Percentiles rank a stretch among this genome's conserved stretches.
Conservation (phyloP, 2,329 filamentous ascomycete species). For the Chaetomiaceae sp. region DNA sequence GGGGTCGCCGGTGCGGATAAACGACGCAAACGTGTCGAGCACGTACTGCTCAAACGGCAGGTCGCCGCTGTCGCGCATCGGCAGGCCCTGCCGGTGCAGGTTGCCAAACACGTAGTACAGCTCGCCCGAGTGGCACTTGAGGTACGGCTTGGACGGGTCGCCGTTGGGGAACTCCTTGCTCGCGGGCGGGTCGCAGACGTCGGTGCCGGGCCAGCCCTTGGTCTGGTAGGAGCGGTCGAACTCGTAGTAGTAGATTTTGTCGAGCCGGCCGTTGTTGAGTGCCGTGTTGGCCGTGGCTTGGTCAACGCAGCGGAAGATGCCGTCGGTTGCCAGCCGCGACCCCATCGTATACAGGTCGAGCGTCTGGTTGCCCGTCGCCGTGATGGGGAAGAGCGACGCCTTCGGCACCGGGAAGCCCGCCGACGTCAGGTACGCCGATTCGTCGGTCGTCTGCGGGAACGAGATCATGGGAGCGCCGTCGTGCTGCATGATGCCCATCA, state of each 20-base stretch:
- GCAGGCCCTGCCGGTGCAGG: slow-evolving; percentile 36
- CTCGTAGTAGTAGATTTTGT: slow-evolving; percentile 53
- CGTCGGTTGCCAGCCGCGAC: slow-evolving; percentile 52
- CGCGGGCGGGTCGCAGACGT: slow-evolving; percentile 41
- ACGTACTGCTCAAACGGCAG: slow-evolving; percentile 34
- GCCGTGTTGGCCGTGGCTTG: slow-evolving; percentile 53
- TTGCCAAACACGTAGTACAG: slow-evolving; percentile 51
- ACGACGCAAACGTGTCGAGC: slow-evolving; percentile 48
- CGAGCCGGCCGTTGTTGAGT: slow-evolving; percentile 40
- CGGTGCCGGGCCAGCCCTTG: slow-evolving; percentile 49
- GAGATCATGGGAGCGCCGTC: slow-evolving; percentile 52
- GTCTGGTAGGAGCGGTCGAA: slow-evolving; percentile 53
- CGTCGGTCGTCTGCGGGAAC: slow-evolving; percentile 37
- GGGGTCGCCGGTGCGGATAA: slow-evolving; percentile 46
- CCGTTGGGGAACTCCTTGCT: slow-evolving; percentile 34
- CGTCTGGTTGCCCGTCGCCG: slow-evolving; percentile 42
- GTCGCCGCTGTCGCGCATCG: slow-evolving; percentile 43
- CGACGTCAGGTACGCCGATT: slow-evolving; percentile 31
- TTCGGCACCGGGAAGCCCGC: slow-evolving; percentile 30
- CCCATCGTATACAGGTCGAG: slow-evolving; percentile 53
- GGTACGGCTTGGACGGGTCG: slow-evolving; percentile 42
- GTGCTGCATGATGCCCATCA: slow-evolving; percentile 51
- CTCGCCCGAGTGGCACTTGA: slow-evolving; percentile 55
- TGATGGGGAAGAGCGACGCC: slow-evolving; percentile 45
- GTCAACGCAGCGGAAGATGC: slow-evolving; percentile 55